These are phyloP conservation scores for Aspergillus fructus DNA, from an alignment of 2,329 filamentous ascomycete genomes.

Conservation along the genomic window DNA sequence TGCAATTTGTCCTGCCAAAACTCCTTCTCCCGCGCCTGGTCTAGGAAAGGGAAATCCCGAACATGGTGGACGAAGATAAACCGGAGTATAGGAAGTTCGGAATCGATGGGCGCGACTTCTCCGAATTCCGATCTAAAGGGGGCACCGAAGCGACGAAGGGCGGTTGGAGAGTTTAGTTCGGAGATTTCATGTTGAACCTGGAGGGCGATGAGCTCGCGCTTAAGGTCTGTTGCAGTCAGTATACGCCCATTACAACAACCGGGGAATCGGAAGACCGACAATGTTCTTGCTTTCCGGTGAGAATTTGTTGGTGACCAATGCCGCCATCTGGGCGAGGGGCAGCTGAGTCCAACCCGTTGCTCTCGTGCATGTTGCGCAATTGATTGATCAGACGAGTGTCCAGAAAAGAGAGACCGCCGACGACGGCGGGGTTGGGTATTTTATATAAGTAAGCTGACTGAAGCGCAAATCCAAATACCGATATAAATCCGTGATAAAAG, in stretches of 20 bases:
- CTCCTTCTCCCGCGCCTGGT: constrained; percentile 96
- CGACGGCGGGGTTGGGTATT: background rate
- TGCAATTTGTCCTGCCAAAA: constrained; percentile 99
- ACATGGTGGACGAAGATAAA: constrained; percentile 99
- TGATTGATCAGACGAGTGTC: constrained; percentile 4
- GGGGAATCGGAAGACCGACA: constrained; percentile 56
- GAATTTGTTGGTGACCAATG: constrained; percentile 57
- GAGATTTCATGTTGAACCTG: constrained; percentile 88
- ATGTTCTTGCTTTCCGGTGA: constrained; percentile 98
- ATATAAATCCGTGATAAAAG: constrained; percentile 4
- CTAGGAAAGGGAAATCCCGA: constrained; percentile 94
- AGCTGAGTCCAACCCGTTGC: constrained; percentile 11
- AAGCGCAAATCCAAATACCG: background rate
- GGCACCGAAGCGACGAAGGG: constrained; percentile 89
- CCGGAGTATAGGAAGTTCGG: constrained; percentile 85
- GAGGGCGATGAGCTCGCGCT: constrained; percentile 86
- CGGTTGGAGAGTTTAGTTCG: constrained; percentile 92
- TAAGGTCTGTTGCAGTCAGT: constrained; percentile 66
- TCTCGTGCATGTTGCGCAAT: constrained; percentile 15
- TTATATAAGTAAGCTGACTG: constrained; percentile 11
- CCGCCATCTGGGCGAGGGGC: constrained; percentile 19
- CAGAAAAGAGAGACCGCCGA: background rate
- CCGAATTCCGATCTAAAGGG: constrained; percentile 91
- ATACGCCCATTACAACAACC: background rate
- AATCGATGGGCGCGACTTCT: constrained; percentile 89